Conservation (phyloP, 371 early-diverging fungal genomes). For the Synchytrium microbalum region DNA sequence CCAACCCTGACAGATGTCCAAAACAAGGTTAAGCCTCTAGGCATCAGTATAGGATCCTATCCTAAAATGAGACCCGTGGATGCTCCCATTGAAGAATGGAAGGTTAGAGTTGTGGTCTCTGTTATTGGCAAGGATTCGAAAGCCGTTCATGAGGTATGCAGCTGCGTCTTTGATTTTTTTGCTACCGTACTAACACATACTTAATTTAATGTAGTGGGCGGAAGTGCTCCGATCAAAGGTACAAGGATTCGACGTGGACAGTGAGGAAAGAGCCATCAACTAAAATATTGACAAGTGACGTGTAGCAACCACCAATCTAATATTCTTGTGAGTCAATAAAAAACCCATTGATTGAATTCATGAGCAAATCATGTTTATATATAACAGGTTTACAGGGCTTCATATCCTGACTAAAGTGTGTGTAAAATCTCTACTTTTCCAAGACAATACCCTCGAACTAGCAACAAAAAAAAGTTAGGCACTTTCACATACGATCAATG, state of each 20-base stretch:
- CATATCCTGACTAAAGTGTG: background rate
- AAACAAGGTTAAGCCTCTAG: background rate
- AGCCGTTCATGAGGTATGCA: background rate
- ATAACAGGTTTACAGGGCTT: background rate
- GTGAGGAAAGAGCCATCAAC: background rate
- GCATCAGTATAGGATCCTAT: background rate
- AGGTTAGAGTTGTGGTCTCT: background rate
- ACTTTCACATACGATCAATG: background rate
- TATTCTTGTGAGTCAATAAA: background rate
- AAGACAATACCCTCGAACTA: slow-evolving; percentile 81
- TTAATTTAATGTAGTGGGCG: background rate
- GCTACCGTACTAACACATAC: slow-evolving; percentile 11
- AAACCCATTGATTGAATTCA: background rate
- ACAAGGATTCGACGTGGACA: background rate
- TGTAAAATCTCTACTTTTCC: slow-evolving; percentile 54
- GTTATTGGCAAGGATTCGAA: background rate
- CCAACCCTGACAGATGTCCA: background rate
- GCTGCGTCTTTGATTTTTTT: too few species aligned
- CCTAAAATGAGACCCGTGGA: background rate
- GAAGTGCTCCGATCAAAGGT: background rate
- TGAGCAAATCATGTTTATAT: background rate
- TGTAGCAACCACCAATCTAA: background rate
- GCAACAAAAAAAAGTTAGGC: slow-evolving; percentile 10
- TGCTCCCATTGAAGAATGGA: background rate
- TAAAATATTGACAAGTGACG: background rate